These are phyloP conservation scores for Biscogniauxia sp. DNA, from an alignment of 2,329 filamentous ascomycete genomes.

Conservation along the genomic window DNA sequence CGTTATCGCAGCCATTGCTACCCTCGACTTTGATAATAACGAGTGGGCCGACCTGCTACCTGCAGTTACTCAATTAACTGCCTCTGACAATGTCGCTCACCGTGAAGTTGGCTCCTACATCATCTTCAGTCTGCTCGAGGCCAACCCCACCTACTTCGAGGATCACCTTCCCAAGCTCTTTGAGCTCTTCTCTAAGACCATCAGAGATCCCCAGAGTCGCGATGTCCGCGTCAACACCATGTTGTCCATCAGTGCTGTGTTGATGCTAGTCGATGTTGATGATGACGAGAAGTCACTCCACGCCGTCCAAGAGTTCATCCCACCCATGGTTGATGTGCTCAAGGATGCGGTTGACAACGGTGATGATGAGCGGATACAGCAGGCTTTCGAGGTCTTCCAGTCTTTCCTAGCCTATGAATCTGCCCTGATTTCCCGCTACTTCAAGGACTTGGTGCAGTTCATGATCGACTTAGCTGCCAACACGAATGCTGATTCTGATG, in stretches of 20 bases:
- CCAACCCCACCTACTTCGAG: conserved; percentile 78
- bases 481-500: conserved; percentile 76
- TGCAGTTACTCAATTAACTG: conserved; percentile 75
- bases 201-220: conserved; percentile 84
- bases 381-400: conserved; percentile 96
- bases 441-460: conserved; percentile 87
- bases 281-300: conserved; percentile 73
- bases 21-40: conserved; percentile 80
- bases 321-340: conserved; percentile 84
- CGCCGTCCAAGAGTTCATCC: conserved; percentile 76
- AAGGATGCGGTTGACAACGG: conserved; percentile 76
- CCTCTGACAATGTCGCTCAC: conserved; percentile 70
- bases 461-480: conserved; percentile 87
- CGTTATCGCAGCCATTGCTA: conserved; percentile 82
- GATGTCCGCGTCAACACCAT: conserved; percentile 95
- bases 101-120: conserved; percentile 92
- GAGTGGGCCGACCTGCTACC: conserved; percentile 81
- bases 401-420: conserved; percentile 89
- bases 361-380: conserved; percentile 85
- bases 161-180: conserved; percentile 80
- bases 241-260: conserved; percentile 81
- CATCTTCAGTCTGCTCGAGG: conserved; percentile 87
- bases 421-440: conserved; percentile 76
- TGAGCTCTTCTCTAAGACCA: conserved; percentile 78
- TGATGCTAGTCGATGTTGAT: conserved; percentile 83